A percentile compares a stretch with the other conserved stretches of the same genome.
Conservation (phyloP, 495 filamentous ascomycete species). For the Friedmanniomyces simplex region DNA sequence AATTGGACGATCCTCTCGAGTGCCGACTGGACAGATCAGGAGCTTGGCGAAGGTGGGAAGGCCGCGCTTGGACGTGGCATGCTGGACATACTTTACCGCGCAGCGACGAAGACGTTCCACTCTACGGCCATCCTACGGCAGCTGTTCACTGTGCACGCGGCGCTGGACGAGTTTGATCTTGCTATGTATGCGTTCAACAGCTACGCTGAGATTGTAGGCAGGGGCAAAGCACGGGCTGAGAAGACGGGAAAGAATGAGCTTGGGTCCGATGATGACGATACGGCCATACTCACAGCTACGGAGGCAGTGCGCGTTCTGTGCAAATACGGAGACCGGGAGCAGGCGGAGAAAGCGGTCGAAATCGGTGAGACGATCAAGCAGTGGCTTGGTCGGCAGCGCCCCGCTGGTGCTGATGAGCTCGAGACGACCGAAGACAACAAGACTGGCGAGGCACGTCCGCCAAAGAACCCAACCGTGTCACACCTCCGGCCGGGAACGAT, state of each 20-base stretch:
- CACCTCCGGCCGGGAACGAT: slow-evolving; percentile 45
- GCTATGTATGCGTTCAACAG: slow-evolving; percentile 80
- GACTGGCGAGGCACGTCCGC: slow-evolving; percentile 36
- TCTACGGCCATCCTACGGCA: slow-evolving; percentile 78
- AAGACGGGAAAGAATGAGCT: slow-evolving; percentile 64
- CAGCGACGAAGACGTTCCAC: slow-evolving; percentile 85
- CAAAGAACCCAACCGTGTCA: background rate
- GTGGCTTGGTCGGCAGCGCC: slow-evolving; percentile 44
- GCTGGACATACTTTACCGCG: slow-evolving; percentile 52
- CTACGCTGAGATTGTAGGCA: slow-evolving; percentile 78
- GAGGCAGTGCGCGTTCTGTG: slow-evolving; percentile 71
- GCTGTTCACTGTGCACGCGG: slow-evolving; percentile 76
- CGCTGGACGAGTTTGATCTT: slow-evolving; percentile 77
- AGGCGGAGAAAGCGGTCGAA: slow-evolving; percentile 65
- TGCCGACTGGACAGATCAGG: slow-evolving; percentile 60
- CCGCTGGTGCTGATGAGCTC: slow-evolving; percentile 45
- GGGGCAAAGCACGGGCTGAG: slow-evolving; percentile 66
- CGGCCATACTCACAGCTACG: slow-evolving; percentile 60
- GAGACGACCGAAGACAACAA: slow-evolving; percentile 55
- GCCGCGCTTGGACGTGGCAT: slow-evolving; percentile 58
- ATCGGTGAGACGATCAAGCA: slow-evolving; percentile 55
- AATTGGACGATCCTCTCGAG: slow-evolving; percentile 81
- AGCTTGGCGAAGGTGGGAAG: slow-evolving; percentile 69
- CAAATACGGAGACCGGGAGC: slow-evolving; percentile 60
- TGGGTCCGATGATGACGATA: slow-evolving; percentile 66